phyloP scores from a whole-genome alignment of 306 rosid genomes.

The Corylus avellana region DNA sequence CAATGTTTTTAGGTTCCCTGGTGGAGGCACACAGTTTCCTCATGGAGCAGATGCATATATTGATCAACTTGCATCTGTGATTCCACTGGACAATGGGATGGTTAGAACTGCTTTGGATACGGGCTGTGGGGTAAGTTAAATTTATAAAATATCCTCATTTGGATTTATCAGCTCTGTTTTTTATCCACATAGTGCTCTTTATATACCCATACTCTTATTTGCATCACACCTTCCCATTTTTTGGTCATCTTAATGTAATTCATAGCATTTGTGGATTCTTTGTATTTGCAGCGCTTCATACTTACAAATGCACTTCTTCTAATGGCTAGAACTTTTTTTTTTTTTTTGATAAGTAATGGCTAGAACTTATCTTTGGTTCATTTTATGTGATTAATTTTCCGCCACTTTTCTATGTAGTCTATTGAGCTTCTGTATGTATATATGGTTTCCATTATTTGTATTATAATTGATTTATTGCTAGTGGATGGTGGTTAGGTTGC shows the following conservation, averaged over 20 bases:
- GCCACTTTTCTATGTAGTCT: neutral
- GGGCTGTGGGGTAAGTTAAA: conserved; percentile 78
- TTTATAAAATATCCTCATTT: conserved; percentile 5
- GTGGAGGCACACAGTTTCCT: conserved; percentile 91
- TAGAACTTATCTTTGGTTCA: neutral
- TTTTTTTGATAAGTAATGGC: neutral
- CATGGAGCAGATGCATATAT: conserved; percentile 84
- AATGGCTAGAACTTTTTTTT: neutral
- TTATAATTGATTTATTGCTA: conserved; percentile 25
- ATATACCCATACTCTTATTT: neutral
- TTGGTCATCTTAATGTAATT: conserved; percentile 3
- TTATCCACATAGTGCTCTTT: conserved; percentile 1
- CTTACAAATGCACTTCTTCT: no score
- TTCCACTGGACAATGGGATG: conserved; percentile 70
- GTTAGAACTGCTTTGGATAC: conserved; percentile 78
- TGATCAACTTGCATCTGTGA: conserved; percentile 67
- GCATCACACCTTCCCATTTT: conserved; percentile 4
- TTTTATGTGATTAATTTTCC: neutral
- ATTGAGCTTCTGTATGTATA: neutral
- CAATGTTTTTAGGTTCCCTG: conserved; percentile 78
- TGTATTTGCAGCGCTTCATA: neutral
- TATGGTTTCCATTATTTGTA: conserved; percentile 6
- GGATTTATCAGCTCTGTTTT: conserved; percentile 18
- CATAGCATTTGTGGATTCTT: neutral
- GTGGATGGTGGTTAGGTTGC: conserved; percentile 63